Evolutionary conservation across 495 filamentous ascomycete species (phyloP).

Genomic region (Parachaetomium inaequale): DNA sequence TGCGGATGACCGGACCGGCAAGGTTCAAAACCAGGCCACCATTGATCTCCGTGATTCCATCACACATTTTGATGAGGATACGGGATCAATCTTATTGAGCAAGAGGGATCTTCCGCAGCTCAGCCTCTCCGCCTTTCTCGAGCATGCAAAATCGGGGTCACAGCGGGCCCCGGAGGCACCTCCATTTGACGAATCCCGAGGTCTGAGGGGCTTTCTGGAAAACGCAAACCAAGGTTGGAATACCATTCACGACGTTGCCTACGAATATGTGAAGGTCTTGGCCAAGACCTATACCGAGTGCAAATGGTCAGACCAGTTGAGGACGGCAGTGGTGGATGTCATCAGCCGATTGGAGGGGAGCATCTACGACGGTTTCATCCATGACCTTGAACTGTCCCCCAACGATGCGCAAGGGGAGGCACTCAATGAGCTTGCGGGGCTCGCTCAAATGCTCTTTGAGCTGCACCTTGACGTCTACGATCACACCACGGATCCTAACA

Average conservation of each 20-base stretch:
- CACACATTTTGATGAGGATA: constrained; percentile 41
- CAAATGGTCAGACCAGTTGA: constrained; percentile 71
- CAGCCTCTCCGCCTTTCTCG: constrained; percentile 68
- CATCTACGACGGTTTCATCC: constrained; percentile 53
- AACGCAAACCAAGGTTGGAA: constrained; percentile 53
- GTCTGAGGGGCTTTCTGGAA: constrained; percentile 54
- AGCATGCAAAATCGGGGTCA: constrained; percentile 65
- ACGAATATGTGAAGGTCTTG: constrained; percentile 62
- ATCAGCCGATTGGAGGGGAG: constrained; percentile 65
- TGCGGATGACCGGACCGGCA: constrained; percentile 42
- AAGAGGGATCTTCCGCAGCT: constrained; percentile 42
- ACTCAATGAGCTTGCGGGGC: constrained; percentile 42
- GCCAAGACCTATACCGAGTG: constrained; percentile 57
- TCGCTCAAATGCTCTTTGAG: constrained; percentile 79
- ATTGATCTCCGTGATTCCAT: constrained; percentile 43
- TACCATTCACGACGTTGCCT: constrained; percentile 59
- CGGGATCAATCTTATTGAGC: constrained; percentile 39
- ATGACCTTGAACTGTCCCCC: constrained; percentile 40
- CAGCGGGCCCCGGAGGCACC: constrained; percentile 50
- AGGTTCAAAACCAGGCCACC: constrained; percentile 38
- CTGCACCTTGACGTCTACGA: constrained; percentile 84
- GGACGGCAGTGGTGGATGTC: constrained; percentile 64
- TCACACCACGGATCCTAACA: constrained; percentile 69
- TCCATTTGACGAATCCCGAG: constrained; percentile 53
- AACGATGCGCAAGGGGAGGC: constrained; percentile 19